Conservation (phyloP, 2,329 filamentous ascomycete genomes). For the Pestalotiopsis sp. region DNA sequence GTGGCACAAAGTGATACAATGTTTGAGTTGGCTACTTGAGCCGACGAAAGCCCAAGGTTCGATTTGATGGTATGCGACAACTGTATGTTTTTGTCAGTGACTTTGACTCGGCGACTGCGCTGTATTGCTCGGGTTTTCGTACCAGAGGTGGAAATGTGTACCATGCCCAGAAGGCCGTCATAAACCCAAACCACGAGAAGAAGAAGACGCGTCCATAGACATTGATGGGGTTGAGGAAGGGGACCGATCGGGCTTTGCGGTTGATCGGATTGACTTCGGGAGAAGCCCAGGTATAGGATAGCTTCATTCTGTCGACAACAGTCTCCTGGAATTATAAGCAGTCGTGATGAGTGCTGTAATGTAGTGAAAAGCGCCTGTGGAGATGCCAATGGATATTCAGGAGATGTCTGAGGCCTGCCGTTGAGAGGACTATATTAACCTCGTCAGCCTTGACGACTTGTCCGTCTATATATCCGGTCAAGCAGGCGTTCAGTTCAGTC, state of each 20-base stretch:
- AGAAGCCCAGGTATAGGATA: constrained; percentile 48
- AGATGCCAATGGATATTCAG: background rate
- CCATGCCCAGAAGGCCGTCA: constrained; percentile 86
- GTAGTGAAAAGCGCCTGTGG: too few species aligned
- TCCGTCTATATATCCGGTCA: constrained; percentile 16
- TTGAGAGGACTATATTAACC: background rate
- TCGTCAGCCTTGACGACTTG: background rate
- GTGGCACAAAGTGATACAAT: constrained; percentile 79
- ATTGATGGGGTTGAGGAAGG: constrained; percentile 76
- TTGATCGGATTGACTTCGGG: constrained; percentile 84
- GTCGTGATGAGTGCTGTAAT: background rate
- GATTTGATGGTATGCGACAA: constrained; percentile 77
- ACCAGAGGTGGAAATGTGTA: constrained; percentile 89
- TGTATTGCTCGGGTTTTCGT: constrained; percentile 32
- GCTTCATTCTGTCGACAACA: constrained; percentile 28
- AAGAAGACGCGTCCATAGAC: constrained; percentile 86
- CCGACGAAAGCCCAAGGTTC: constrained; percentile 72
- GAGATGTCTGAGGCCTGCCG: background rate
- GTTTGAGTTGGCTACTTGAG: constrained; percentile 85
- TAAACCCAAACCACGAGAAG: constrained; percentile 60
- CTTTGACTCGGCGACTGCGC: background rate
- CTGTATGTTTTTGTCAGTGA: constrained; percentile 31
- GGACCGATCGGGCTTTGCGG: constrained; percentile 79
- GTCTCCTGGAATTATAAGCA: background rate
- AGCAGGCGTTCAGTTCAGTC: too few species aligned